Percentiles rank a stretch among this genome's conserved stretches.
Evolutionary conservation across 2,329 filamentous ascomycete species (phyloP).

Genomic region (Fusarium protoensiforme): DNA sequence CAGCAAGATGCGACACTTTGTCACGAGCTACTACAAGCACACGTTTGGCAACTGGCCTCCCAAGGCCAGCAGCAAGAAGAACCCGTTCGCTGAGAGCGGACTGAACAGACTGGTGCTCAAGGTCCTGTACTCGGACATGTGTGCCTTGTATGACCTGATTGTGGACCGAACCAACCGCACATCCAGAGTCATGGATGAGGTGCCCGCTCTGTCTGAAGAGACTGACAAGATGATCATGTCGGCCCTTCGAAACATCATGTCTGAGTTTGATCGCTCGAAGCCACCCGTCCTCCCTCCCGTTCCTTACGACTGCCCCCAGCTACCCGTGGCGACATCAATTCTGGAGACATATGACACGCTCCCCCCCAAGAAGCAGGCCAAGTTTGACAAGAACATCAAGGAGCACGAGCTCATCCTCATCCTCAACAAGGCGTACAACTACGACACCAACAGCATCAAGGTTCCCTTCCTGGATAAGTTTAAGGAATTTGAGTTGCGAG

Average conservation of each 20-base stretch:
- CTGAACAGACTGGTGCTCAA: constrained; percentile 86
- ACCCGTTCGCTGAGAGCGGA: constrained; percentile 85
- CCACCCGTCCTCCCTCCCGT: constrained; percentile 92
- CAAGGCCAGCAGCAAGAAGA: constrained; percentile 91
- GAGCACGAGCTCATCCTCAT: constrained; percentile 81
- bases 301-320: constrained; percentile 85
- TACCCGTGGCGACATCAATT: constrained; percentile 76
- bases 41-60: constrained; percentile 83
- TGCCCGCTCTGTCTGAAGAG: constrained; percentile 64
- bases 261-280: constrained; percentile 88
- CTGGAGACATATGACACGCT: constrained; percentile 72
- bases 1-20: constrained; percentile 77
- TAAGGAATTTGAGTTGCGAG: constrained; percentile 76
- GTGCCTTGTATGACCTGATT: constrained; percentile 86
- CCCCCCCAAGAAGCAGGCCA: constrained; percentile 78
- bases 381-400: constrained; percentile 78
- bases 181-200: constrained; percentile 79
- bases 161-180: constrained; percentile 85
- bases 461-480: constrained; percentile 76
- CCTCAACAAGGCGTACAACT: constrained; percentile 84
- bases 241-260: constrained; percentile 81
- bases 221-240: constrained; percentile 71
- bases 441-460: constrained; percentile 69
- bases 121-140: constrained; percentile 87
- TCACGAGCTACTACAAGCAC: constrained; percentile 72